A percentile compares a stretch with the other conserved stretches of the same genome.
These are phyloP conservation scores for Sanghuangporus sanghuang DNA, from an alignment of 1,284 basidiomycete genomes.

Conservation along the genomic window DNA sequence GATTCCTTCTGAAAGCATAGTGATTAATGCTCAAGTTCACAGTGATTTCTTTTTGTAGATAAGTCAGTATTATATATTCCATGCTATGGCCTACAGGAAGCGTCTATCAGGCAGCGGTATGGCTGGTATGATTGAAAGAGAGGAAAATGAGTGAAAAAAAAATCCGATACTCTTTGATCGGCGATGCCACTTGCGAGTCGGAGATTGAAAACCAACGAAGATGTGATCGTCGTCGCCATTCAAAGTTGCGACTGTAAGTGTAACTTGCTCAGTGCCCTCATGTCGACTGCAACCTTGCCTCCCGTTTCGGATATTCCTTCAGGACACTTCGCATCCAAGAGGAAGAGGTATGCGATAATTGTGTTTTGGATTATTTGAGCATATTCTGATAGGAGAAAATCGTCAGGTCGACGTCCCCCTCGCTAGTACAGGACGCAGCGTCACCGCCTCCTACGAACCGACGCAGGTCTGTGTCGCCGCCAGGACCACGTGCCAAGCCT, in stretches of 20 bases:
- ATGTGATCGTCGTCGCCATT: neutral
- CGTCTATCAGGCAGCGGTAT: no score
- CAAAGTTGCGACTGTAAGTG: neutral
- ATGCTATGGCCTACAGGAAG: no score
- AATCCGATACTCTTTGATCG: neutral
- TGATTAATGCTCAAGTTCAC: no score
- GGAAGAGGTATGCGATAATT: constrained; percentile 45
- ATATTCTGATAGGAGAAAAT: neutral
- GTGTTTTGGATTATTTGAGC: neutral
- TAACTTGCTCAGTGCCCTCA: constrained; percentile 25
- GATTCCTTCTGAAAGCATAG: no score
- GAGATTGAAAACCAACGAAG: neutral
- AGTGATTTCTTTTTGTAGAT: no score
- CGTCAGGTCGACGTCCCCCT: constrained; percentile 53
- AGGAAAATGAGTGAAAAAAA: neutral
- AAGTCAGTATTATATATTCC: no score
- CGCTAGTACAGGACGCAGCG: constrained; percentile 41
- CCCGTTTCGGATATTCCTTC: constrained; percentile 31
- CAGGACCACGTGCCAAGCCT: constrained; percentile 29
- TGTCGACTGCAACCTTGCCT: constrained; percentile 42
- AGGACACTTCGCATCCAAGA: constrained; percentile 36
- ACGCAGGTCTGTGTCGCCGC: constrained; percentile 59
- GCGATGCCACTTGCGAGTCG: neutral
- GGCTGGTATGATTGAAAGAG: no score
- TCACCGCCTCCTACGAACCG: constrained; percentile 62